A percentile compares a stretch with the other conserved stretches of the same genome.
phyloP scores from a whole-genome alignment of 306 rosid genomes.

The Aeschynomene evenia region DNA sequence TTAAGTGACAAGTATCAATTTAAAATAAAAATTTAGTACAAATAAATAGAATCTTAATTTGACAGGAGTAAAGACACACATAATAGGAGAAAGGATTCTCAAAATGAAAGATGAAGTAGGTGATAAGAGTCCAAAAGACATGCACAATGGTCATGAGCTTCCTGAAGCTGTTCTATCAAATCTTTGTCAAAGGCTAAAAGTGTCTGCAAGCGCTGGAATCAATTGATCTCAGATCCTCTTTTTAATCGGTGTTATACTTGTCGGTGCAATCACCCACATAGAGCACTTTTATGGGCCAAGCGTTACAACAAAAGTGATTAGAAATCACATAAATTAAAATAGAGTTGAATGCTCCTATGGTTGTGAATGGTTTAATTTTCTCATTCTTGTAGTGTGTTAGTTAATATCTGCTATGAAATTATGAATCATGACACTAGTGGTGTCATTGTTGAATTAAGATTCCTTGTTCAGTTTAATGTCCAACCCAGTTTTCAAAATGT shows the following conservation, averaged over 20 bases:
- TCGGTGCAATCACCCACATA: neutral
- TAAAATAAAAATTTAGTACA: no score
- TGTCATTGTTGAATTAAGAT: no score
- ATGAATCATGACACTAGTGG: no score
- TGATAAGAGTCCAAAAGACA: neutral
- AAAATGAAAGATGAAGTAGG: neutral
- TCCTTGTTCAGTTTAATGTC: no score
- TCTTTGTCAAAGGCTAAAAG: neutral
- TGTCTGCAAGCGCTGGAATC: neutral
- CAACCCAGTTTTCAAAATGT: no score
- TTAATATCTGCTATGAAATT: no score
- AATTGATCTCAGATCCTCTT: neutral
- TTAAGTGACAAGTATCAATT: no score
- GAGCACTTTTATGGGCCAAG: neutral
- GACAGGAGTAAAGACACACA: neutral
- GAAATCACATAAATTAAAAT: neutral
- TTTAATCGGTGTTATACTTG: neutral
- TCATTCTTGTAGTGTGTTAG: no score
- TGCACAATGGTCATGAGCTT: neutral
- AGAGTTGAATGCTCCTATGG: neutral
- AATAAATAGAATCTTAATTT: neutral
- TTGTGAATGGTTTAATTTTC: no score
- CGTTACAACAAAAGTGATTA: neutral
- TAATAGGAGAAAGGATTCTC: neutral
- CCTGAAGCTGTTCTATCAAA: neutral